Evolutionary conservation across 805 yeast genomes (phyloP).

Genomic region (Lipomyces yamanashiensis): DNA sequence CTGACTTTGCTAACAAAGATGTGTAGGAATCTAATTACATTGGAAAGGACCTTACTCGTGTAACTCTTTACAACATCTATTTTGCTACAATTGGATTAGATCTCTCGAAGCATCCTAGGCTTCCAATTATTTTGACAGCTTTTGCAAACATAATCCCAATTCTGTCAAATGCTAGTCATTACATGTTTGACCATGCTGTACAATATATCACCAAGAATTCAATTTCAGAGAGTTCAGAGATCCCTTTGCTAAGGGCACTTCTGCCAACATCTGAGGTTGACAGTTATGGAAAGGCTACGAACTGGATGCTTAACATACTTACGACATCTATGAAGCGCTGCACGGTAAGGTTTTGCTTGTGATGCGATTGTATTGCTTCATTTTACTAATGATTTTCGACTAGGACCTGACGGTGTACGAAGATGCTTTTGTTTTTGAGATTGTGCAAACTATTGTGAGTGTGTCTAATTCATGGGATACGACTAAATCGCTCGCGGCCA

Average conservation of each 20-base stretch:
- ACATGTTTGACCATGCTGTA: slow-evolving; percentile 66
- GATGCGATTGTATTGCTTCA: neutral
- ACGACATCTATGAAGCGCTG: slow-evolving; percentile 9
- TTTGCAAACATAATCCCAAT: slow-evolving; percentile 62
- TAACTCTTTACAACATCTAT: slow-evolving; percentile 52
- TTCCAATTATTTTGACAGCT: slow-evolving; percentile 42
- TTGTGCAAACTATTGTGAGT: slow-evolving; percentile 18
- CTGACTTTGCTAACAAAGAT: slow-evolving; percentile 3
- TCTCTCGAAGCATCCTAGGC: neutral
- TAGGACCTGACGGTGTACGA: slow-evolving; percentile 19
- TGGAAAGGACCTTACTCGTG: slow-evolving; percentile 60
- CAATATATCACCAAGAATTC: slow-evolving; percentile 15
- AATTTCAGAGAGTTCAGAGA: neutral
- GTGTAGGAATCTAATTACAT: slow-evolving; percentile 52
- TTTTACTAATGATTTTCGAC: neutral
- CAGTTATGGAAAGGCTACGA: slow-evolving; percentile 6
- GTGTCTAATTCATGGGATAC: slow-evolving; percentile 16
- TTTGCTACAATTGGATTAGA: neutral
- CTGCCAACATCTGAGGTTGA: slow-evolving; percentile 24
- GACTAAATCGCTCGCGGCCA: slow-evolving; percentile 12
- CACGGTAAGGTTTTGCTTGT: slow-evolving; percentile 7
- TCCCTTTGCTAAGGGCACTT: slow-evolving; percentile 16
- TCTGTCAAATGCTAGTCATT: slow-evolving; percentile 70
- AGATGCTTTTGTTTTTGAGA: slow-evolving; percentile 18
- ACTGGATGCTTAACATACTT: slow-evolving; percentile 27